Conservation (phyloP, 768 basidiomycete genomes). For the Hericium coralloides region DNA sequence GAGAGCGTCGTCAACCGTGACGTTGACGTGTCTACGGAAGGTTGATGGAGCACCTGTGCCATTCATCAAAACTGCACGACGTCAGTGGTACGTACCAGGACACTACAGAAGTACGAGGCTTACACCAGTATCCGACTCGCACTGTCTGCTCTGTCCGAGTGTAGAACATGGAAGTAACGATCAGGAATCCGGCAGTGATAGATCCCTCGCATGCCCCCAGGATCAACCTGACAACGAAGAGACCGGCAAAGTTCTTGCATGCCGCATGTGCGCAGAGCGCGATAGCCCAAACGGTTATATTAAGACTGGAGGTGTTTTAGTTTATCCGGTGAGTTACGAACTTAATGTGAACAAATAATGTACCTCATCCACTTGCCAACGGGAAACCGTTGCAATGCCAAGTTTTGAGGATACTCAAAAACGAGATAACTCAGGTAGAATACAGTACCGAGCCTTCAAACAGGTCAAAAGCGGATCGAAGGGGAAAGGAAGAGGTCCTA, state of each 20-base stretch:
- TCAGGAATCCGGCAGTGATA: slow-evolving; percentile 70
- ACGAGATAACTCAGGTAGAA: slow-evolving; percentile 64
- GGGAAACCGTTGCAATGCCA: slow-evolving; percentile 62
- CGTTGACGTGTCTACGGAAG: neutral
- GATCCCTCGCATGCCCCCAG: slow-evolving; percentile 67
- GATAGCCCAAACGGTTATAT: slow-evolving; percentile 60
- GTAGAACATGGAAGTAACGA: slow-evolving; percentile 74
- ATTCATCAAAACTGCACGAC: slow-evolving; percentile 56
- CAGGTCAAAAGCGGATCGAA: too few species aligned
- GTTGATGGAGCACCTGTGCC: slow-evolving; percentile 39
- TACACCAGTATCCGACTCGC: slow-evolving; percentile 72
- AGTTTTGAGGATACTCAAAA: slow-evolving; percentile 70
- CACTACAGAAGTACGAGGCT: slow-evolving; percentile 19
- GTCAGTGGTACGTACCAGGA: neutral
- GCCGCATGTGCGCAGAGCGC: slow-evolving; percentile 57
- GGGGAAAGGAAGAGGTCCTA: slow-evolving; percentile 15
- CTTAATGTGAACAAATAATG: too few species aligned
- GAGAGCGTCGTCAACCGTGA: neutral
- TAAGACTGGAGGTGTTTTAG: slow-evolving; percentile 32
- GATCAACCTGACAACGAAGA: slow-evolving; percentile 55
- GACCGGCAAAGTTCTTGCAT: slow-evolving; percentile 57
- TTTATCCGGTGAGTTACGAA: too few species aligned
- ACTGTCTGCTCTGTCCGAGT: slow-evolving; percentile 61
- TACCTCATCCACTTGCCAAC: slow-evolving; percentile 80
- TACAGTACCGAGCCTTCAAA: slow-evolving; percentile 59